Evolutionary conservation across 306 rosid genomes (phyloP).

Genomic region (Abrus precatorius): DNA sequence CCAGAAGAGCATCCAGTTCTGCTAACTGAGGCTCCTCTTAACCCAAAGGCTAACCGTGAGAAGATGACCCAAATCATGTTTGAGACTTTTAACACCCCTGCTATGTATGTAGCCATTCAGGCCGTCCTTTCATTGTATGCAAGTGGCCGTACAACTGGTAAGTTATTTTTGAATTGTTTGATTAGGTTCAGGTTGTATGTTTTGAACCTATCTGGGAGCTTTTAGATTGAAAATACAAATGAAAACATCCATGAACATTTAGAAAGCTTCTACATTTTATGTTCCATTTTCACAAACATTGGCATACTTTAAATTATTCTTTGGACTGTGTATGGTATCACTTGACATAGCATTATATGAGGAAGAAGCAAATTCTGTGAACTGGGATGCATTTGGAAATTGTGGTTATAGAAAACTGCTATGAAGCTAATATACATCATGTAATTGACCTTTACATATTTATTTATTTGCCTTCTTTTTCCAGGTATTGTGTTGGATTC

Average conservation of each 20-base stretch:
- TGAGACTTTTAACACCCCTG: slow-evolving; percentile 97
- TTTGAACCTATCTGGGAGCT: slow-evolving; percentile 16
- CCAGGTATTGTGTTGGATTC: slow-evolving; percentile 97
- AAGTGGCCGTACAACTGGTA: slow-evolving; percentile 99
- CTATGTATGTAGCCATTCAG: slow-evolving; percentile 99
- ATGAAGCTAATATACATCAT: neutral
- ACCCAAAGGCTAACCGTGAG: slow-evolving; percentile 98
- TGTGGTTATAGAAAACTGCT: neutral
- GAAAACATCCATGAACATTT: slow-evolving; percentile 1
- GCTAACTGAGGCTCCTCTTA: slow-evolving; percentile 97
- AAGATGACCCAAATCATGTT: slow-evolving; percentile 99
- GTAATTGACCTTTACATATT: neutral
- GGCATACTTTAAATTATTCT: neutral
- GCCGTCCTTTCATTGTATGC: slow-evolving; percentile 98
- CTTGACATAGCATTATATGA: slow-evolving; percentile 1
- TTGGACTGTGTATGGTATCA: neutral
- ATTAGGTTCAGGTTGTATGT: slow-evolving; percentile 11
- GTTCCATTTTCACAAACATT: slow-evolving; percentile 4
- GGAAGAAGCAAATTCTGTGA: neutral
- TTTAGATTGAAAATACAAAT: slow-evolving; percentile 21
- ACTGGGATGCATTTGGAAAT: slow-evolving; percentile 8
- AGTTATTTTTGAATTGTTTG: slow-evolving; percentile 45
- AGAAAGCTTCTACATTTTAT: neutral
- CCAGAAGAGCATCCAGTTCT: slow-evolving; percentile 99
- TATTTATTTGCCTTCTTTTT: slow-evolving; percentile 40